Evolutionary conservation across 495 filamentous ascomycete genomes (phyloP), one percentile per base, ranked within the genome.

Genomic region (Hypoxylon fragiforme): DNA sequence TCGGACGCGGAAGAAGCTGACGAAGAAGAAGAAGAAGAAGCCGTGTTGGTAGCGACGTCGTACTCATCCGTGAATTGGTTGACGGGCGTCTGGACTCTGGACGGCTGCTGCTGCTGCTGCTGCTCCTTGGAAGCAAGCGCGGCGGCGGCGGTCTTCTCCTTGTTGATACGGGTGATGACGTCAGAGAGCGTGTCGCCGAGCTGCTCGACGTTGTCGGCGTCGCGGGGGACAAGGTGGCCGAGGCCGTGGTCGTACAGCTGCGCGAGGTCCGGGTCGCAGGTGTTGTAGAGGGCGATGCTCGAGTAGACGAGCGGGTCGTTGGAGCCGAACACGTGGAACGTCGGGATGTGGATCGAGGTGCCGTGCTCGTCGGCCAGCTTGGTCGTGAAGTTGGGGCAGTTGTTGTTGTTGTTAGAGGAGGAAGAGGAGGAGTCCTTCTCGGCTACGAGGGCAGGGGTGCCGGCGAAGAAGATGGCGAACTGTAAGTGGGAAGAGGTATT

Each of bases 231-330:
- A 7, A 75, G 72, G 67, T 82, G 80, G 0, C 81, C 80, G 5
- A 76, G 71, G 1, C 77, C 81, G 51, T 83, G 81, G 59, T 83
- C 81, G 45, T 81, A 83, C 18, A 83, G 64, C 39, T 70, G 65
- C 2, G 80, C 76, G 1, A 41, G 67, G 21, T 78, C 72, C 19
- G 63, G 70, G 38, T 81, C 72, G 61, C 80, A 85, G 19, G 81
- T 60, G 60, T 84, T 83, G 65, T 77, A 83, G 4, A 85, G 63
- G 14, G 78, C 77, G 49, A 84, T 70, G 1, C 77, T 72, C 0
- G 71, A 76, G 31, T 73, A 65, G 0, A 83, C 58, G 37, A 80
- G 82, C 1, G 80, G 77, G 59, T 85, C 82, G 16, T 76, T 67
- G 8, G 77, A 80, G 15, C 81, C 81, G 24, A 84, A 68, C 32